Evolutionary conservation across 257 asterid genomes (phyloP), one percentile per base, ranked within the genome.

Genomic region (Parsonsia alboflavescens): DNA sequence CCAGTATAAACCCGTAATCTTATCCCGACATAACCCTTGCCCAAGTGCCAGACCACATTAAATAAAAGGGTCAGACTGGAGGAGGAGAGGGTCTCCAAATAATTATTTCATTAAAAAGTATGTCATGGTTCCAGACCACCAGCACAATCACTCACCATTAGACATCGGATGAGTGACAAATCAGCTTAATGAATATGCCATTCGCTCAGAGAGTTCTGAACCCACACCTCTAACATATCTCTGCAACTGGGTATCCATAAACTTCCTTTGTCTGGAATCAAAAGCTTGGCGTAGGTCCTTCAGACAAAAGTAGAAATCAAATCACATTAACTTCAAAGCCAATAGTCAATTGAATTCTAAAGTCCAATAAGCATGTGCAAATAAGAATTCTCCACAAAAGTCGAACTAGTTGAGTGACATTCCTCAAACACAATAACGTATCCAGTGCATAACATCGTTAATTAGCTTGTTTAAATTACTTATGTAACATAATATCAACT

Each of bases 251-350:
- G 74, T 80, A 77, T 91, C 93, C 49, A 92, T 39, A 21, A 54
- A 83, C 79, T 53, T 84, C 85, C 91, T 89, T 79, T 78, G 84
- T 41, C 75, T 70, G 54, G 91, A 84, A 76, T 86, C 93, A 42
- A 89, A 84, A 21, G 96, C 97, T 26, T 87, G 86, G 17, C 66
- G 80, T 53, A 92, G 73, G 54, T 90, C 98, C 99, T 95, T 83
- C 74, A 79, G 78, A 57, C 56, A 76, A 80, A 85, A n/a, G n/a
- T 63, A 58, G 75, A 56, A 77, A 0, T 62, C 66, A 64, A 39
- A 72, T 80, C 63, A 67, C 41, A 28, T 36, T 22, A 57, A 8
- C 4, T 15, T 2, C 73, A 39, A 56, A 7, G 10, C 53, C 39
- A 46, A 69, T 9, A 4, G 46, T 48, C n/a, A 76, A 15, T 30